Base-by-base conservation (phyloP, 2,329 filamentous ascomycete genomes). In the Sclerotiophoma versabilis region DNA sequence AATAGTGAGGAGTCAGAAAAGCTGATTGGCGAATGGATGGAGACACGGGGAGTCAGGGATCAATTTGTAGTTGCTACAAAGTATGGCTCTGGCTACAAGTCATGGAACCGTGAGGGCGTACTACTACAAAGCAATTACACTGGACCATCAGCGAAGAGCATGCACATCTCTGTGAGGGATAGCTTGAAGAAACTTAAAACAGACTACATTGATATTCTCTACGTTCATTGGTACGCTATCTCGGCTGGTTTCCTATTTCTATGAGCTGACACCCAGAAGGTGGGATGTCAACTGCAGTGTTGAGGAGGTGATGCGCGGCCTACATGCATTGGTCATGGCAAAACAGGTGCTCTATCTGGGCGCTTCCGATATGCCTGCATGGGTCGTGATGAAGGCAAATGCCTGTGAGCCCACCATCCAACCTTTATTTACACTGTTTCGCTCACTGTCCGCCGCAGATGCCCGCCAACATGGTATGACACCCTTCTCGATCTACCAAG, bases 171-270 rank as follows among this genome's bases (percentile, higher is more conserved):
- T 25, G 44, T 63, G 2, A 26, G 38, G 17, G 49, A 50, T 11
- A 57, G 58, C 30, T 42, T 61, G 34, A 51, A 43, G 17, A 61
- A 59, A 26, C 37, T 61, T 7, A 41, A 42, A 22, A 61, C 54
- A 10, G 52, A 82, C 54, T 91, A 89, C 66, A 85, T 91, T 52
- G 88, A 91, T 64, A 52, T 69, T 3, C 72, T 57, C 2, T 60
- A 58, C 33, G 43, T 77, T 7, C 70, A 73, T 49, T 72, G 56
- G 83, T 84, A 42, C 6, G 46, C 17, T 8, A 26, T 2, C 12
- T 5, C 1, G 2, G 19, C n/a, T 4, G 3, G 2, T 5, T 9
- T 15, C 7, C 2, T 8, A 4, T 12, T 17, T 19, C 10, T n/a
- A n/a, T 6, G 17, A 19, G 38, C 39, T 54, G 22, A 51, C 27